These are phyloP conservation scores for Zygoascus tannicola DNA, from an alignment of 805 yeast species.

Conservation along the genomic window DNA sequence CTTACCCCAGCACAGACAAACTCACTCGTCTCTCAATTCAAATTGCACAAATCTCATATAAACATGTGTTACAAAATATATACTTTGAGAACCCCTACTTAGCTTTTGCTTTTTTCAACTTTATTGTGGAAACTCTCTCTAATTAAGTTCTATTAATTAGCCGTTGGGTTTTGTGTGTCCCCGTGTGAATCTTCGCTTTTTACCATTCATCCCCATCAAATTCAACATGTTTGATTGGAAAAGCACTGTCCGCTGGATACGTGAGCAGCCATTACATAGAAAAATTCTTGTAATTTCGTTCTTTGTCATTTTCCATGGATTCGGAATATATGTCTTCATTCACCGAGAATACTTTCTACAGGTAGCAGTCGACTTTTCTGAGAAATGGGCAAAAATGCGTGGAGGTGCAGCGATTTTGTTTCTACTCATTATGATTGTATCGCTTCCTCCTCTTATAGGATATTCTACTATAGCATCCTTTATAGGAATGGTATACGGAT, in stretches of 20 bases:
- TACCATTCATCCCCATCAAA: too few species aligned
- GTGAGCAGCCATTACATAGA: conserved; percentile 9
- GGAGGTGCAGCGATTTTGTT: conserved; percentile 37
- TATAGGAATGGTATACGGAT: conserved; percentile 77
- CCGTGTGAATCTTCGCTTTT: too few species aligned
- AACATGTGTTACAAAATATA: too few species aligned
- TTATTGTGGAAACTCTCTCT: too few species aligned
- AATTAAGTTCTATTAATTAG: too few species aligned
- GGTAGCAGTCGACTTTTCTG: conserved; percentile 25
- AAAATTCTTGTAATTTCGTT: conserved; percentile 10
- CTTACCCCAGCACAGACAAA: too few species aligned
- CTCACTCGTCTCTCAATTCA: too few species aligned
- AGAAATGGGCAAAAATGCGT: conserved; percentile 24
- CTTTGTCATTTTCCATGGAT: conserved; percentile 3
- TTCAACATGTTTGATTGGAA: background rate
- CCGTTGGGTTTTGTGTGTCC: too few species aligned
- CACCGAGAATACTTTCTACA: conserved; percentile 28
- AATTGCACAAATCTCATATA: too few species aligned
- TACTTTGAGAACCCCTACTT: too few species aligned
- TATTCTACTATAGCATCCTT: conserved; percentile 58
- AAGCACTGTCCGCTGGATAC: conserved; percentile 1
- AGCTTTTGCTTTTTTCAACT: too few species aligned
- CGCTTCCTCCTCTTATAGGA: conserved; percentile 89
- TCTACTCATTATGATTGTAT: conserved; percentile 48
- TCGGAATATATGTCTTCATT: conserved; percentile 21